phyloP scores from a whole-genome alignment of 2,329 filamentous ascomycete genomes.

The Lecanicillium sp. region DNA sequence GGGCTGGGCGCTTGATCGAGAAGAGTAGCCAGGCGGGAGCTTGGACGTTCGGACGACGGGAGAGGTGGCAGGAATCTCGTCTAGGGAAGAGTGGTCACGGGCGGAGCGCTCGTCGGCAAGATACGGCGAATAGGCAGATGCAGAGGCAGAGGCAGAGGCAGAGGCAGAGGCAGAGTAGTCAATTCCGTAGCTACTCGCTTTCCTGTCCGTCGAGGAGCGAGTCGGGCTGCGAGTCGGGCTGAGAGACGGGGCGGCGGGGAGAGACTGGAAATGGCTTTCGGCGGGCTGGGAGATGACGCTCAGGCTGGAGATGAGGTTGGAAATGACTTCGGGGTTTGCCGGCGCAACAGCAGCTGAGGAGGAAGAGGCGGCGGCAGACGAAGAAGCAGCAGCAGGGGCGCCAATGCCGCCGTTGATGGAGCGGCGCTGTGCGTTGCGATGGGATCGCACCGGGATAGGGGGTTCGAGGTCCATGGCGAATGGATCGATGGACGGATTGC shows the following conservation, averaged over 20 bases:
- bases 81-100: constrained; percentile 39
- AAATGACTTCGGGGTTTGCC: constrained; percentile 62
- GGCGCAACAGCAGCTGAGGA: constrained; percentile 25
- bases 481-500: too few species aligned
- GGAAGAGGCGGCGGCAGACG: constrained; percentile 12
- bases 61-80: constrained; percentile 53
- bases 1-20: background rate
- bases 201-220: constrained; percentile 31
- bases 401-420: background rate
- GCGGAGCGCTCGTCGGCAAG: constrained; percentile 40
- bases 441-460: constrained; percentile 4
- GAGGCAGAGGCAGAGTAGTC: constrained; percentile 68
- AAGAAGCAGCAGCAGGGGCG: constrained; percentile 20
- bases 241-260: constrained; percentile 29
- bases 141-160: background rate
- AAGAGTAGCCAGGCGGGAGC: constrained; percentile 66
- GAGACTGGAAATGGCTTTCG: constrained; percentile 59
- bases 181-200: constrained; percentile 54
- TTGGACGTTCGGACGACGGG: constrained; percentile 77
- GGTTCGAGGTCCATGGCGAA: constrained; percentile 1
- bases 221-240: constrained; percentile 11
- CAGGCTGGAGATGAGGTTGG: constrained; percentile 60
- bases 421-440: constrained; percentile 1
- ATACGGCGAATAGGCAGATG: constrained; percentile 17
- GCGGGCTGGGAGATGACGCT: constrained; percentile 61